These are phyloP conservation scores for Malassezia sympodialis DNA, from an alignment of 1,284 basidiomycete species.

Conservation along the genomic window DNA sequence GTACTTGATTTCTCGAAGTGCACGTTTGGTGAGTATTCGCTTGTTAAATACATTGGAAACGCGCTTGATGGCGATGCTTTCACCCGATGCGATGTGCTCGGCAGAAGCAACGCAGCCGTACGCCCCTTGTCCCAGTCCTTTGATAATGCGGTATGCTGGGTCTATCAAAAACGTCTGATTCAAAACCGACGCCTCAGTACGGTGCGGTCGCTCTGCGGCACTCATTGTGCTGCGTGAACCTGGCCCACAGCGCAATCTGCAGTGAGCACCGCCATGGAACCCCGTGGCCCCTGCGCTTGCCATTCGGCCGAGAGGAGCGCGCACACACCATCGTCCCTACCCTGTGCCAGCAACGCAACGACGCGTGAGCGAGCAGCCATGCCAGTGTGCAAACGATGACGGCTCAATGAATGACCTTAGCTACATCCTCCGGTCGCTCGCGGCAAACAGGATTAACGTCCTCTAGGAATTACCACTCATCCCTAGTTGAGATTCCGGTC, in stretches of 20 bases:
- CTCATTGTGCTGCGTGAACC: neutral
- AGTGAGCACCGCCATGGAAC: neutral
- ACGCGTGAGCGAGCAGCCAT: too few species aligned
- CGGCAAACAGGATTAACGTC: too few species aligned
- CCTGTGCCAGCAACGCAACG: too few species aligned
- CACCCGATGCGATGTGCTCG: slow-evolving; percentile 41
- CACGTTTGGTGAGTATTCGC: slow-evolving; percentile 45
- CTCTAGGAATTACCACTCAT: too few species aligned
- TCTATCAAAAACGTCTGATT: slow-evolving; percentile 44
- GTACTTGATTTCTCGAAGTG: slow-evolving; percentile 45
- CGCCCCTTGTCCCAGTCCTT: slow-evolving; percentile 45
- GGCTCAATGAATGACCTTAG: too few species aligned
- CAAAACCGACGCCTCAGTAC: slow-evolving; percentile 38
- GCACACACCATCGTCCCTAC: neutral
- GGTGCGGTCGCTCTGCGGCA: slow-evolving; percentile 12
- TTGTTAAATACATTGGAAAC: slow-evolving; percentile 47
- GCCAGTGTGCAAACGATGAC: too few species aligned
- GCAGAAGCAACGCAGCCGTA: slow-evolving; percentile 46
- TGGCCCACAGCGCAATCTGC: neutral
- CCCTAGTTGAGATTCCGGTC: too few species aligned
- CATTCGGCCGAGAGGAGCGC: neutral
- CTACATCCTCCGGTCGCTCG: too few species aligned
- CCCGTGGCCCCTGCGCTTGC: neutral
- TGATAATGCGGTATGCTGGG: slow-evolving; percentile 39
- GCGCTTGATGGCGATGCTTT: slow-evolving; percentile 46